Conservation (phyloP, 176 grass and related monocot genomes). For the Carex myosuroides region DNA sequence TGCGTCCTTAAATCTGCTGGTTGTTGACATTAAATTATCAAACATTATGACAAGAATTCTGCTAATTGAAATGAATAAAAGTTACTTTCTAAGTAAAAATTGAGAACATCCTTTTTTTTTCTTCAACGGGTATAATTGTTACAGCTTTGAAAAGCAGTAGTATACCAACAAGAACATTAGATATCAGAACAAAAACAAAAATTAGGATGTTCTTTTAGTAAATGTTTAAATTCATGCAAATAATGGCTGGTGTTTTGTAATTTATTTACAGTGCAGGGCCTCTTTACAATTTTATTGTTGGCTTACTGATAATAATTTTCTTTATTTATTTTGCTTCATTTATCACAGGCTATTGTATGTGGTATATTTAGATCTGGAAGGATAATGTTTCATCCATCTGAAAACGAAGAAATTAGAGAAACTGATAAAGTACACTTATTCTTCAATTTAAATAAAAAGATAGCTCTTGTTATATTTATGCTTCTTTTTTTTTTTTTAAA, state of each 20-base stretch:
- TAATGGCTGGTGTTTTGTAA: constrained; percentile 25
- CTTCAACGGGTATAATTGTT: not conserved
- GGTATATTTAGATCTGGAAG: constrained; percentile 77
- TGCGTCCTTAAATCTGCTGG: not conserved
- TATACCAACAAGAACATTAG: not conserved
- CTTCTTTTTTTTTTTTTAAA: not conserved
- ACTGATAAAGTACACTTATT: constrained; percentile 70
- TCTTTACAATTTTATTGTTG: constrained; percentile 22
- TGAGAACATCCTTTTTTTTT: not conserved
- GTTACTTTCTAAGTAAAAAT: not conserved
- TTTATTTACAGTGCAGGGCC: constrained; percentile 6
- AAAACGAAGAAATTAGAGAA: constrained; percentile 70
- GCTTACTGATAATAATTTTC: constrained; percentile 26
- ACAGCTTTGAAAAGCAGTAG: not conserved
- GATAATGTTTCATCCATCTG: constrained; percentile 76
- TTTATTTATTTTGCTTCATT: constrained; percentile 30
- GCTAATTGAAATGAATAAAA: not conserved
- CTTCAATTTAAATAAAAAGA: constrained; percentile 13
- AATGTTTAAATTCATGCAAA: not conserved
- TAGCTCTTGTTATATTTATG: not conserved
- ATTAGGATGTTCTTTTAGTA: not conserved
- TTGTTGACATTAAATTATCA: not conserved
- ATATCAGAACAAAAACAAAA: not conserved
- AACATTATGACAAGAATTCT: not conserved
- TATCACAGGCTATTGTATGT: constrained; percentile 67